These are phyloP conservation scores for Baorangia bicolor DNA, from an alignment of 768 basidiomycete species.

Conservation along the genomic window DNA sequence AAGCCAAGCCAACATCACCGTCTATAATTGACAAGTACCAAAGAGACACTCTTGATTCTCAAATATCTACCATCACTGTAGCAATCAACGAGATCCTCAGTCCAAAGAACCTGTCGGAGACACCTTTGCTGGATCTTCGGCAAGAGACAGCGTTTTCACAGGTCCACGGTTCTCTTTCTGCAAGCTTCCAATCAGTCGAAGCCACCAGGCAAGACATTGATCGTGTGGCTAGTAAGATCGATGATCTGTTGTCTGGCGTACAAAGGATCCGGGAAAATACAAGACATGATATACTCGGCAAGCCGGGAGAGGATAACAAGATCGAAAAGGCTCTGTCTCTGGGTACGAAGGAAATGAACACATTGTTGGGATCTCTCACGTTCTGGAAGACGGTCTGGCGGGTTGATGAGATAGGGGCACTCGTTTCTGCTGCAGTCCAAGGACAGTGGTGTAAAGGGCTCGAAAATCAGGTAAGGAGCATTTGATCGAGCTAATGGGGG, in stretches of 20 bases:
- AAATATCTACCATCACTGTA: conserved; percentile 48
- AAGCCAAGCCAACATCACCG: conserved; percentile 43
- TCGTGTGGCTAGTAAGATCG: conserved; percentile 34
- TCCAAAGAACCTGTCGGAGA: neutral
- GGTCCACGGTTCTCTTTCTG: conserved; percentile 40
- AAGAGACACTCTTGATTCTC: conserved; percentile 57
- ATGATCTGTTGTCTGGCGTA: conserved; percentile 37
- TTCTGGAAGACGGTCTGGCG: conserved; percentile 42
- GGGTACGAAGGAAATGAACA: conserved; percentile 30
- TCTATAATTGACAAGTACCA: conserved; percentile 63
- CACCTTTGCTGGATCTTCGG: conserved; percentile 29
- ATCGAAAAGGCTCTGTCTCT: conserved; percentile 30
- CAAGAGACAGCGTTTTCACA: conserved; percentile 39
- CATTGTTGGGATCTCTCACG: conserved; percentile 32
- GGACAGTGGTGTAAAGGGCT: conserved; percentile 43
- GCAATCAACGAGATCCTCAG: conserved; percentile 33
- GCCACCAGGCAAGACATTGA: conserved; percentile 36
- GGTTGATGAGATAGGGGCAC: conserved; percentile 39
- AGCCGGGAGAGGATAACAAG: conserved; percentile 18
- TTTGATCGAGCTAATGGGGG: neutral
- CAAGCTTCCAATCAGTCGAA: conserved; percentile 35
- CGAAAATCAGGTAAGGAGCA: conserved; percentile 46
- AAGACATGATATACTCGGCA: conserved; percentile 40
- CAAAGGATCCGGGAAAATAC: conserved; percentile 40
- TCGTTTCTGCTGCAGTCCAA: conserved; percentile 34